phyloP scores from a whole-genome alignment of 768 basidiomycete species.

The Mycena epipterygia region DNA sequence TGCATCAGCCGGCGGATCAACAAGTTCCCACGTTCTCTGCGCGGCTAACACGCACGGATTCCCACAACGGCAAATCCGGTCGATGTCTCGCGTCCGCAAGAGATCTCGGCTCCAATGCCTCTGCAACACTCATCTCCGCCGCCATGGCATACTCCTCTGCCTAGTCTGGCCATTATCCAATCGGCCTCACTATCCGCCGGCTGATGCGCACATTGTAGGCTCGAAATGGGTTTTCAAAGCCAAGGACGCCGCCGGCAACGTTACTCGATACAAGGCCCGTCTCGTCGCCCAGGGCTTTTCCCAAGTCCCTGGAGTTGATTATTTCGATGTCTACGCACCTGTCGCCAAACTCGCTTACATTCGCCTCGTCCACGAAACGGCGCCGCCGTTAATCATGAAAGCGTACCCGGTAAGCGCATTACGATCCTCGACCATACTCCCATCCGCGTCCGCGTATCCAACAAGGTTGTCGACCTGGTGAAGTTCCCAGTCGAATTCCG shows the following conservation, averaged over 20 bases:
- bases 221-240: constrained; percentile 6
- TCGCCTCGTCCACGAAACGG: not conserved
- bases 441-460: too few relatives aligned
- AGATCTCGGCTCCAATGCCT: not conserved
- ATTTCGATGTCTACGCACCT: not conserved
- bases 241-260: constrained; percentile 12
- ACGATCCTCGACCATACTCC: too few relatives aligned
- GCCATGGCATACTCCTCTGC: constrained; percentile 4
- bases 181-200: not conserved
- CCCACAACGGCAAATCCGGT: constrained; percentile 6
- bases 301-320: constrained; percentile 13
- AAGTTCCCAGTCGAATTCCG: too few relatives aligned
- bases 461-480: too few relatives aligned
- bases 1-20: not conserved
- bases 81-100: not conserved
- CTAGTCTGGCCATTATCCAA: constrained; percentile 1
- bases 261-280: constrained; percentile 6
- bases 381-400: too few relatives aligned
- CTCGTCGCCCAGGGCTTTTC: constrained; percentile 14
- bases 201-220: not conserved
- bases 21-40: too few relatives aligned
- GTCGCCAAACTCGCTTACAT: not conserved
- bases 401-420: too few relatives aligned
- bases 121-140: not conserved
- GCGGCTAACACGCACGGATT: too few relatives aligned